Percentiles rank a stretch among this genome's conserved stretches.
These are phyloP conservation scores for Nicotiana tabacum DNA, from an alignment of 257 asterid species.

Conservation along the genomic window DNA sequence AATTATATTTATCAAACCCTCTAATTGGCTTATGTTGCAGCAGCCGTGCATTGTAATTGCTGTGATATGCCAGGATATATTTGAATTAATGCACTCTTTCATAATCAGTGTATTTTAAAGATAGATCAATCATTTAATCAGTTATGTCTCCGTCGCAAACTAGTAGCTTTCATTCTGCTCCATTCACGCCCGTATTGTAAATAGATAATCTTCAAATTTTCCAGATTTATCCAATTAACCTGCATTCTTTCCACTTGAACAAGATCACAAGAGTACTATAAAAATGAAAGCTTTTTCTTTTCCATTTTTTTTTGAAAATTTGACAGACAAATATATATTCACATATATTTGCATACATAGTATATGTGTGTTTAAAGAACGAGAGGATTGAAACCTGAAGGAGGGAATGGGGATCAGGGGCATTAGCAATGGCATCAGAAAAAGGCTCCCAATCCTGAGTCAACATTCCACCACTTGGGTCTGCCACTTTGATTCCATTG, in stretches of 20 bases:
- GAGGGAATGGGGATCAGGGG: constrained; percentile 53
- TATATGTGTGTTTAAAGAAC: not conserved
- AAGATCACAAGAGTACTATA: not conserved
- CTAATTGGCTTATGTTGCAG: not conserved
- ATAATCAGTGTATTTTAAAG: not conserved
- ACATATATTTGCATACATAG: too few relatives aligned
- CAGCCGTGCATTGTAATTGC: not conserved
- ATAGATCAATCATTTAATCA: not conserved
- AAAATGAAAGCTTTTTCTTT: not conserved
- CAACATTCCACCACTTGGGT: constrained; percentile 91
- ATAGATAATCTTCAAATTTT: not conserved
- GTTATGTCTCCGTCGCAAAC: not conserved
- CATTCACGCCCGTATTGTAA: not conserved
- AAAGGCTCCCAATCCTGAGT: constrained; percentile 94
- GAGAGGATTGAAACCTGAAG: constrained; percentile 41
- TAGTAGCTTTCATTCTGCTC: not conserved
- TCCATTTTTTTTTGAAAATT: not conserved
- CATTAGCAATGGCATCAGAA: constrained; percentile 73
- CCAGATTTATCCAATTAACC: not conserved
- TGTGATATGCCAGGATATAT: not conserved
- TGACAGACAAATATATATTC: not conserved
- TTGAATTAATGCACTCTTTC: not conserved
- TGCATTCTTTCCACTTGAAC: not conserved
- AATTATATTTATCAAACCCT: not conserved
- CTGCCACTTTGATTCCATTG: constrained; percentile 87